A percentile compares a stretch with the other conserved stretches of the same genome.
Evolutionary conservation across 148 eudicot species (phyloP).

Genomic region (Nepenthes gracilis): DNA sequence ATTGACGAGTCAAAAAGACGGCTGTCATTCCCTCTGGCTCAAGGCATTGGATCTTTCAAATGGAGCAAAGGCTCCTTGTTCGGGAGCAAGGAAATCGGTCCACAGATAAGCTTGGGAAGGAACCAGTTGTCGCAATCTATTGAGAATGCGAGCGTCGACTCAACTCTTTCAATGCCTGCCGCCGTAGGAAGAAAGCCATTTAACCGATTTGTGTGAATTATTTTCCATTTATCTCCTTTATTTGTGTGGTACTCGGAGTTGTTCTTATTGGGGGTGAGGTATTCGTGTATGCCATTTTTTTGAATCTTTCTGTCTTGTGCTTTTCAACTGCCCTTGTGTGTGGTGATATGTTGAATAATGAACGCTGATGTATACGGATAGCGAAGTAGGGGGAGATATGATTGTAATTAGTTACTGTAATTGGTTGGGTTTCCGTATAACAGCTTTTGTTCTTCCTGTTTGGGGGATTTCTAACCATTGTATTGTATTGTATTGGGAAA

Average conservation of each 20-base stretch:
- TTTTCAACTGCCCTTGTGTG: background rate
- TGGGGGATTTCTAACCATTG: no score
- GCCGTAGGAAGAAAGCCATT: slow-evolving; percentile 79
- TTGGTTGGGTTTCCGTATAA: no score
- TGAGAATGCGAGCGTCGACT: slow-evolving; percentile 67
- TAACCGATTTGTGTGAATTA: slow-evolving; percentile 79
- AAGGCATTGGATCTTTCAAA: slow-evolving; percentile 56
- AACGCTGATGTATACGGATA: no score
- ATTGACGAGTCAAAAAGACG: slow-evolving; percentile 56
- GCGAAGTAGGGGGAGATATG: no score
- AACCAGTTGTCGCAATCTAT: slow-evolving; percentile 33
- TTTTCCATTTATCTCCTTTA: slow-evolving; percentile 2
- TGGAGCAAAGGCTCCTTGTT: slow-evolving; percentile 49
- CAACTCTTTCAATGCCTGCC: slow-evolving; percentile 76
- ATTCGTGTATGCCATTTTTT: background rate
- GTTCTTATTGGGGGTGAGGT: no score
- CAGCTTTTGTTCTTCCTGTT: no score
- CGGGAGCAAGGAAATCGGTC: slow-evolving; percentile 28
- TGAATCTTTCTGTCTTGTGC: background rate
- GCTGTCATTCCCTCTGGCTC: slow-evolving; percentile 65
- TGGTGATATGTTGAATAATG: no score
- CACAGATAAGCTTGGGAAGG: slow-evolving; percentile 40
- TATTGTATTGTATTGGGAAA: no score
- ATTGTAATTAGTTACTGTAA: no score
- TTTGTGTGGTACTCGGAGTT: no score